These are phyloP conservation scores for Sclerospora graminicola DNA, from an alignment of 352 stramenopile species.

Conservation along the genomic window DNA sequence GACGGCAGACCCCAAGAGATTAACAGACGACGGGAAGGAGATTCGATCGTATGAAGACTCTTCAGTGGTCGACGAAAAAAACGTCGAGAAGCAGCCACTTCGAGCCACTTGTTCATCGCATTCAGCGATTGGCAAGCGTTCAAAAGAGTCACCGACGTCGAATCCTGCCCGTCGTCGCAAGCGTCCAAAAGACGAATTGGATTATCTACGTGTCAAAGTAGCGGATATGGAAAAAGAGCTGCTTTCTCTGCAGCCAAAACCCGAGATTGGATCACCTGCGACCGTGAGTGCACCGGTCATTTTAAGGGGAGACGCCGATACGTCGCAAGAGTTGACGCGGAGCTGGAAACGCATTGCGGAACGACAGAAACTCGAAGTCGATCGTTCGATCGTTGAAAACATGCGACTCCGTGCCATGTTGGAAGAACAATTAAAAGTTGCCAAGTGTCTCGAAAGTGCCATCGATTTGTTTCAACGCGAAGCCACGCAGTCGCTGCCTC, in stretches of 20 bases:
- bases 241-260: constrained; percentile 4
- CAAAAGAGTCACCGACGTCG: not conserved
- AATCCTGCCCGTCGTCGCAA: constrained; percentile 20
- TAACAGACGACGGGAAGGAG: constrained; percentile 5
- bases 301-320: constrained; percentile 2
- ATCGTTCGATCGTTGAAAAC: constrained; percentile 22
- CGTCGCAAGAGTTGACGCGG: constrained; percentile 8
- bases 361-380: constrained; percentile 17
- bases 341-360: constrained; percentile 23
- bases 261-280: constrained; percentile 4
- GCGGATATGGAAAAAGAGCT: constrained; percentile 24
- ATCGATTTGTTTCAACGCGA: constrained; percentile 25
- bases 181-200: constrained; percentile 27
- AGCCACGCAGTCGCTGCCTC: constrained; percentile 11
- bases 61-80: not conserved
- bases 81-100: not conserved
- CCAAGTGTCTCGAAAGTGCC: constrained; percentile 17
- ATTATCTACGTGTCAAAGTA: constrained; percentile 26
- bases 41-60: constrained; percentile 11
- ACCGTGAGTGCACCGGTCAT: constrained; percentile 6
- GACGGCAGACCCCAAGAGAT: not conserved
- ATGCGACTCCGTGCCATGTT: constrained; percentile 19
- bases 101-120: not conserved
- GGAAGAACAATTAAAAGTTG: constrained; percentile 22
- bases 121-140: not conserved